Conservation (phyloP, 2,329 filamentous ascomycete species). For the Aspergillus transmontanensis region DNA sequence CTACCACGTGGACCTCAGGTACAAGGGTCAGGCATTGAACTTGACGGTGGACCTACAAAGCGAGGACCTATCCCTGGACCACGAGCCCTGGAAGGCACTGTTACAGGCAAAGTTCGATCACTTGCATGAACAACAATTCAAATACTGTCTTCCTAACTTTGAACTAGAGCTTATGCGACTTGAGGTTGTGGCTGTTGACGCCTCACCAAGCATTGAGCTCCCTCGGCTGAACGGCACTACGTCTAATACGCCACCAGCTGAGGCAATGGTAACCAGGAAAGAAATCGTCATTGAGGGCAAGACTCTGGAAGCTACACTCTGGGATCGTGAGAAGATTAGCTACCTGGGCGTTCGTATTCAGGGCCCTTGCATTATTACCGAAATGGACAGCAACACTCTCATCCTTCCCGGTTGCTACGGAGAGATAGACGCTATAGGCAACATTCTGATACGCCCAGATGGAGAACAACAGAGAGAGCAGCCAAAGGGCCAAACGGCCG, state of each 20-base stretch:
- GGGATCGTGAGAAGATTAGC: constrained; percentile 47
- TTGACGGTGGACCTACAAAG: constrained; percentile 39
- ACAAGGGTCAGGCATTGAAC: constrained; percentile 50
- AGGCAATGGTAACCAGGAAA: constrained; percentile 43
- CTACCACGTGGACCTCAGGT: constrained; percentile 52
- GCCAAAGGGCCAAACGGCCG: constrained; percentile 33
- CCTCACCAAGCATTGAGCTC: constrained; percentile 46
- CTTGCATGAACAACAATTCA: constrained; percentile 50
- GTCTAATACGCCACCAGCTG: constrained; percentile 31
- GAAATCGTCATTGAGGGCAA: constrained; percentile 46
- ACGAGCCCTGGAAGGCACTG: constrained; percentile 30
- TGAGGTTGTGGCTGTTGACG: constrained; percentile 48
- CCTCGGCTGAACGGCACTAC: constrained; percentile 34
- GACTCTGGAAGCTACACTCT: constrained; percentile 45
- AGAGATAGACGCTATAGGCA: constrained; percentile 52
- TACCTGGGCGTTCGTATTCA: constrained; percentile 43
- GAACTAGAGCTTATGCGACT: constrained; percentile 54
- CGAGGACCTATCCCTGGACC: constrained; percentile 36
- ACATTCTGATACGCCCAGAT: constrained; percentile 51
- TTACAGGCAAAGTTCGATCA: constrained; percentile 45
- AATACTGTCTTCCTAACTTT: constrained; percentile 45
- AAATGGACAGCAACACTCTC: constrained; percentile 57
- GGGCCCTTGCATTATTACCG: constrained; percentile 52
- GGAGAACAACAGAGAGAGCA: constrained; percentile 26
- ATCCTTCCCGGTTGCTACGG: constrained; percentile 52